Base-by-base conservation (phyloP, 2,329 filamentous ascomycete genomes). In the Fusarium foetens region DNA sequence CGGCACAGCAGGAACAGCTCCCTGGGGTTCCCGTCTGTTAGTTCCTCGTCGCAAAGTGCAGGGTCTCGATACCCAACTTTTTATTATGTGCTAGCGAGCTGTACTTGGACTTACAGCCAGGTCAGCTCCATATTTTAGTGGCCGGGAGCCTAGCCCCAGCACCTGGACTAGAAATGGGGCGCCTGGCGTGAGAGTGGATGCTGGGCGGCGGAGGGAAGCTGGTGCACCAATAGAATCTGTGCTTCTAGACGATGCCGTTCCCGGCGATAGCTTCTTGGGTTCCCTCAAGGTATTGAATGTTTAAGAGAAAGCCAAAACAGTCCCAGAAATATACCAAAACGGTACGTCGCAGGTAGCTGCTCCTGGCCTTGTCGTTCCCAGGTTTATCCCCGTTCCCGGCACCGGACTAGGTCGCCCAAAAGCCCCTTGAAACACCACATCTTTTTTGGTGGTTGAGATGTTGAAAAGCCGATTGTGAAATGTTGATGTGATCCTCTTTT, bases 111-210 rank as follows among this genome's bases (percentile, higher is more conserved):
- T 39, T 42, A 60, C 23, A 46, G 48, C 54, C 59, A 58, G 54
- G 57, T 60, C 72, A 71, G 48, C 31, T 21, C 48, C 48, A 35
- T 51, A 35, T 21, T 35, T 35, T 59, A 61, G 71, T 42, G 52
- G 12, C 38, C 52, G 21, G 27, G 38, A 25, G 52, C 52, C 52
- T 55, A 29, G 35, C 25, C 35, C 57, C 43, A 39, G 57, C 41
- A 35, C 48, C 53, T 42, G 38, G 38, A 54, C 66, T 52, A 45
- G 48, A 27, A 53, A 27, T 53, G 19, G 49, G 23, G 62, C 58
- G 60, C 58, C 75, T 75, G 58, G 72, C 59, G 74, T 75, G 62
- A 69, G 65, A 49, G 74, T 73, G 72, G 72, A 68, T 29, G 10
- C 19, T 58, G 25, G 49, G 36, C 57, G 58, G 39, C 49, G 63